Base-by-base conservation (phyloP, 2,329 filamentous ascomycete species). In the Xylaria sp. region DNA sequence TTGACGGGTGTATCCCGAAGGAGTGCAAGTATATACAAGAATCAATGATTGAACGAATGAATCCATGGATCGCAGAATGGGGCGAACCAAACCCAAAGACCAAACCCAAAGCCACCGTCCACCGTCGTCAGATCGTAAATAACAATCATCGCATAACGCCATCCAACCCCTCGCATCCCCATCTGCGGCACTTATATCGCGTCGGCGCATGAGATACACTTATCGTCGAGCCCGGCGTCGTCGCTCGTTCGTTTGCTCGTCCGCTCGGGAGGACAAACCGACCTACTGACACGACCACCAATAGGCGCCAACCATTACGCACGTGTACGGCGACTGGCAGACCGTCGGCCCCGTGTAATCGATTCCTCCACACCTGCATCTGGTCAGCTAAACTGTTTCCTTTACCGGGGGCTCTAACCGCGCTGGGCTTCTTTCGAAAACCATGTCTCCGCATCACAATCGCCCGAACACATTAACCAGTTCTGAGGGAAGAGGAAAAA, bases 201-300 rank as follows among this genome's bases (percentile, higher is more conserved):
- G 45, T 53, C 24, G 53, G 45, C 45, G 14, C 30, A 27, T 42
- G 24, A 21, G 27, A 32, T 36, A 30, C 2, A 7, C 7, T 56
- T 48, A 47, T 19, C 17, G 34, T 54, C 21, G 36, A 54, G 2
- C 34, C 45, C 53, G 45, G 47, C 6, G 34, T 36, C 34, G 34
- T 36, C 34, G 34, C 11, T 36, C 34, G 11, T 24, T 36, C 53
- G 61, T 17, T 39, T 51, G n/a, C 12, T 62, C 42, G 42, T 27
- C 24, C 24, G 24, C 24, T 27, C 24, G 12, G 39, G 32, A 53
- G 7, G 21, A 30, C n/a, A 36, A 36, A 36, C 24, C 39, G 24
- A 12, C 21, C 64, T 71, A 78, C 65, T 76, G 60, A 69, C 79
- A 81, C 53, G 77, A 72, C 2, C 79, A 75, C 78, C 78, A 81